phyloP scores from a whole-genome alignment of 139 green algal genomes.

The Bryopsis sp. region DNA sequence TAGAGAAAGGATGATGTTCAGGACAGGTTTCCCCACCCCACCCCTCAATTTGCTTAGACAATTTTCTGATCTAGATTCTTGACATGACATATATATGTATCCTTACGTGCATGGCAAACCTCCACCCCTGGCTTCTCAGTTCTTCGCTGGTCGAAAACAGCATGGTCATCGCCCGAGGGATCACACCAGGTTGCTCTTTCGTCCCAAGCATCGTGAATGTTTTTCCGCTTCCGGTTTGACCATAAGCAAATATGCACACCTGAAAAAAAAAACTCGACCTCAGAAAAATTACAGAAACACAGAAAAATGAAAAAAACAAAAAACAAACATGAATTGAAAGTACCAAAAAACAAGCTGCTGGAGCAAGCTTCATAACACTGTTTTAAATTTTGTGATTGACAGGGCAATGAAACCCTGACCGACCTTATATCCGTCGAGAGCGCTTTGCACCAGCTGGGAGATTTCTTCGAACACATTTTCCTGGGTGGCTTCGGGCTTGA shows the following conservation, averaged over 20 bases:
- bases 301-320: background rate
- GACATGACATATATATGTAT: too few relatives aligned
- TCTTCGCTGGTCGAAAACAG: conserved; percentile 47
- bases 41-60: too few relatives aligned
- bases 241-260: conserved; percentile 87
- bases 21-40: too few relatives aligned
- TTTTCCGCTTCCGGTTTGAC: conserved; percentile 80
- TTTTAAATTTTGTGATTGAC: too few relatives aligned
- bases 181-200: conserved; percentile 60
- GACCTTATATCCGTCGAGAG: conserved; percentile 86
- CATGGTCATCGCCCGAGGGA: conserved; percentile 73
- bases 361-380: too few relatives aligned
- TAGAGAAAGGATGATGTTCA: too few relatives aligned
- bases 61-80: too few relatives aligned
- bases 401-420: too few relatives aligned
- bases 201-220: conserved; percentile 77
- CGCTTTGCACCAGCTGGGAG: conserved; percentile 72
- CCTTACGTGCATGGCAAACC: conserved; percentile 69
- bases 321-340: background rate
- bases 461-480: conserved; percentile 83
- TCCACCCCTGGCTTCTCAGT: conserved; percentile 64
- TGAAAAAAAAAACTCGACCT: conserved; percentile 28
- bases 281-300: too few relatives aligned
- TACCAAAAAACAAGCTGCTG: background rate
- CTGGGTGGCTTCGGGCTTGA: conserved; percentile 53